Evolutionary conservation across 1,139 yeast genomes (phyloP).

Genomic region (Pichia sp.): DNA sequence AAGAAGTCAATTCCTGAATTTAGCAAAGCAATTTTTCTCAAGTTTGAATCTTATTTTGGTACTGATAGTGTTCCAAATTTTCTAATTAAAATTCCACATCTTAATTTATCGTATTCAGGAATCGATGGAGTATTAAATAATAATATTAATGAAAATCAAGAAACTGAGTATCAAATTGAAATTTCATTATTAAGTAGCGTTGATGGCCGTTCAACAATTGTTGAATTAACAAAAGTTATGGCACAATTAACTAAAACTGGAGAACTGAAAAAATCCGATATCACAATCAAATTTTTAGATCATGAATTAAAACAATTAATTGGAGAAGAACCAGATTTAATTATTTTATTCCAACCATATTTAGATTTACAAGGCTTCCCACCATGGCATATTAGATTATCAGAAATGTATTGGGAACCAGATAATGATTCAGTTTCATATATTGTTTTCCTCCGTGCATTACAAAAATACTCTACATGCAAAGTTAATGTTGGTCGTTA

Average conservation of each 20-base stretch:
- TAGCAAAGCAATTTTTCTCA: slow-evolving; percentile 51
- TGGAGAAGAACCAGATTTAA: slow-evolving; percentile 85
- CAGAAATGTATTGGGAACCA: slow-evolving; percentile 87
- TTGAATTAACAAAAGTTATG: slow-evolving; percentile 81
- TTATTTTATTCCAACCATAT: slow-evolving; percentile 77
- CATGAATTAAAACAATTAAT: slow-evolving; percentile 69
- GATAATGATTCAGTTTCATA: slow-evolving; percentile 76
- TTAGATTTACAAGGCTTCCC: slow-evolving; percentile 91
- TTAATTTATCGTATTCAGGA: slow-evolving; percentile 44
- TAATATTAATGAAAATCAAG: slow-evolving; percentile 16
- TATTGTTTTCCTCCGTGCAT: slow-evolving; percentile 78
- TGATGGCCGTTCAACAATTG: slow-evolving; percentile 88
- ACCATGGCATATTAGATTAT: slow-evolving; percentile 92
- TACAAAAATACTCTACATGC: slow-evolving; percentile 71
- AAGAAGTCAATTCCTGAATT: slow-evolving; percentile 51
- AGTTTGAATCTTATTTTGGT: slow-evolving; percentile 71
- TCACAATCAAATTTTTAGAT: slow-evolving; percentile 69
- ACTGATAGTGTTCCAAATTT: slow-evolving; percentile 58
- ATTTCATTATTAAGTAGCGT: slow-evolving; percentile 62
- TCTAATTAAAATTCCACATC: slow-evolving; percentile 55
- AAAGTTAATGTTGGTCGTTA: slow-evolving; percentile 71
- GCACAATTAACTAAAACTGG: slow-evolving; percentile 62
- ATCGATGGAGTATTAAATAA: slow-evolving; percentile 26
- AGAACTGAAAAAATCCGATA: slow-evolving; percentile 59
- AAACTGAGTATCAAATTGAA: slow-evolving; percentile 43